A percentile compares a stretch with the other conserved stretches of the same genome.
Evolutionary conservation across 306 rosid genomes (phyloP).

Genomic region (Malus orientalis): DNA sequence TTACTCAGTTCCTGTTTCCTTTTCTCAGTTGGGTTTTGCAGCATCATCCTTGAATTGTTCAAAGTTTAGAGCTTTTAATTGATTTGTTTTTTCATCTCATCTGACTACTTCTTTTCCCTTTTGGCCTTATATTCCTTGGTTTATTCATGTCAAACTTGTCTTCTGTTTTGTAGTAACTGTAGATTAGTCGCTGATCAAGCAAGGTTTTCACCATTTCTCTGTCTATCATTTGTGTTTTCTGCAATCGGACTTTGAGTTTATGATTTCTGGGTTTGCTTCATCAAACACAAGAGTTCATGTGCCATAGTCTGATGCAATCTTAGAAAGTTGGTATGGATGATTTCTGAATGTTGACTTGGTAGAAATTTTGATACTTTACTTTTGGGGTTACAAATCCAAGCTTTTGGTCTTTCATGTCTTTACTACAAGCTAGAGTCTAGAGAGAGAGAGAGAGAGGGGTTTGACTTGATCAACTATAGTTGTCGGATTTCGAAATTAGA

Average conservation of each 20-base stretch:
- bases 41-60: constrained; percentile 14
- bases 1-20: neutral
- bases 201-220: neutral
- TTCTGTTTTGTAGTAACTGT: constrained; percentile 4
- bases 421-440: neutral
- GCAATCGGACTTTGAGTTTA: neutral
- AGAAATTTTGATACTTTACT: neutral
- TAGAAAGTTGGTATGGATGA: neutral
- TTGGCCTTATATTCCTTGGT: constrained; percentile 2
- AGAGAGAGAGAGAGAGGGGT: constrained; percentile 3
- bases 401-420: constrained; percentile 7
- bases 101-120: neutral
- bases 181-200: neutral
- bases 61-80: constrained; percentile 11
- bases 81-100: neutral
- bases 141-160: constrained; percentile 1
- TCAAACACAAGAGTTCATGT: neutral
- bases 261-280: neutral
- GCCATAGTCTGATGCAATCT: neutral
- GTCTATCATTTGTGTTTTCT: neutral
- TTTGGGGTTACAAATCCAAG: constrained; percentile 10
- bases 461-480: constrained; percentile 45
- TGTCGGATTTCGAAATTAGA: constrained; percentile 28
- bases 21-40: constrained; percentile 16
- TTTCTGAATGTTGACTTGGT: neutral